Evolutionary conservation across 2,329 filamentous ascomycete genomes (phyloP), one percentile per base, ranked within the genome.

Genomic region (Aureobasidium musti): DNA sequence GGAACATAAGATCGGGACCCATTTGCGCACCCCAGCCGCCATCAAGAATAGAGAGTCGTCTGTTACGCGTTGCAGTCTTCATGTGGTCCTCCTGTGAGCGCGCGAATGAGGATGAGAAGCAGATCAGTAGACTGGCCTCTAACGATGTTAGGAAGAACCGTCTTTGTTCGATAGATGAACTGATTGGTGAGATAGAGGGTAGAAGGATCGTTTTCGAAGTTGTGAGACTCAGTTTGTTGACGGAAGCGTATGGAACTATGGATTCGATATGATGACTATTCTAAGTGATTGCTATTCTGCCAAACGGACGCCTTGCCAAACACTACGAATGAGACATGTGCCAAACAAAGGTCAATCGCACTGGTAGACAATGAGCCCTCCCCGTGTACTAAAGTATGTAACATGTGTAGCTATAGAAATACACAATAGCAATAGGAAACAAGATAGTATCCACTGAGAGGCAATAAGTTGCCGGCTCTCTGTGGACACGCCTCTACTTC

Each of bases 1-100:
- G n/a, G 19, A 47, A 49, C 57, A 61, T 61, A 11, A 37, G 28
- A 61, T 61, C 41, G 2, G 57, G n/a, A 11, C 57, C 41, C 19
- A 23, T 37, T n/a, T 61, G 41, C 14, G 26, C 41, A 5, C 57
- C 57, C 19, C 28, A 49, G 30, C 57, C 57, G 19, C 57, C 57
- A n/a, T 61, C 28, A 5, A 61, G 26, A 17, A 45, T 35, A 5
- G 56, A 28, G 2, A 59, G 39, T 33, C 35, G 39, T 23, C 33
- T 43, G 39, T 59, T 8, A 26, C 21, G 4, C 33, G 3, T 37
- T 21, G 17, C 33, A 2, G 56, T 33, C 5, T 19, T 17, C 56
- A 59, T 47, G 23, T n/a, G 14, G 8, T 30, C 23, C 13, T 5
- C 2, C 30, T 50, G 53, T 19, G 10, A 39, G 37, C 17, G 35